Base-by-base conservation (phyloP, 192 early-diverging fungal genomes). In the Gryganskiella cystojenkinii region DNA sequence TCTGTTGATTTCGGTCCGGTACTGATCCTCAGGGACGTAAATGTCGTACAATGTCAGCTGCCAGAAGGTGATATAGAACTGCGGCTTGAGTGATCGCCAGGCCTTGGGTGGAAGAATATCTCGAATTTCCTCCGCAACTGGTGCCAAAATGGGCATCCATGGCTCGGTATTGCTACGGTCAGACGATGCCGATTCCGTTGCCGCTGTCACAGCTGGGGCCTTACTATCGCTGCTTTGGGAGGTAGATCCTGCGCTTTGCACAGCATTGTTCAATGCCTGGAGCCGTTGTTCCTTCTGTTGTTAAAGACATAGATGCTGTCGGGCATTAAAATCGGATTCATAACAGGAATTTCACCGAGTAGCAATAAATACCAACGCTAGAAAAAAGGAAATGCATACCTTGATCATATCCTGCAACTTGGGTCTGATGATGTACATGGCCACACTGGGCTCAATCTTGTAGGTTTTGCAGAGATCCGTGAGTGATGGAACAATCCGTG, bases 31-130 rank as follows among this genome's bases (percentile, higher is more conserved):
- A 22, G 92, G 93, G 19, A 90, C 85, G 40, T 83, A 71, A 15
- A 96, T 91, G 65, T 96, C 94, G 67, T 91, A 91, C 5, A 95
- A 66, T 5, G 80, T 72, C 13, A 96, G 71, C 46, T 91, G 90
- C 94, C 94, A 96, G 65, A 95, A 96, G 0, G 88, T 88, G 9
- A 85, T 80, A 69, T 90, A 96, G 58, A 95, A 96, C 22, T 89
- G 79, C 0, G 92, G 88, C 7, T 71, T 84, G 52, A 86, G 60
- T 10, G 61, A 76, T 15, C 60, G 70, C 88, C 85, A 89, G 0
- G 82, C 81, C 6, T 56, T 35, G 0, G 61, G 40, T 28, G 84
- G 82, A 6, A 82, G 37, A 27, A 86, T 89, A 2, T 51, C 43
- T 9, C 28, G 63, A 10, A 83, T 62, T 24, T 82, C 66, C 10